Evolutionary conservation across 108 stramenopile species (phyloP).

Genomic region (Cyclotella choctawhatcheeana): DNA sequence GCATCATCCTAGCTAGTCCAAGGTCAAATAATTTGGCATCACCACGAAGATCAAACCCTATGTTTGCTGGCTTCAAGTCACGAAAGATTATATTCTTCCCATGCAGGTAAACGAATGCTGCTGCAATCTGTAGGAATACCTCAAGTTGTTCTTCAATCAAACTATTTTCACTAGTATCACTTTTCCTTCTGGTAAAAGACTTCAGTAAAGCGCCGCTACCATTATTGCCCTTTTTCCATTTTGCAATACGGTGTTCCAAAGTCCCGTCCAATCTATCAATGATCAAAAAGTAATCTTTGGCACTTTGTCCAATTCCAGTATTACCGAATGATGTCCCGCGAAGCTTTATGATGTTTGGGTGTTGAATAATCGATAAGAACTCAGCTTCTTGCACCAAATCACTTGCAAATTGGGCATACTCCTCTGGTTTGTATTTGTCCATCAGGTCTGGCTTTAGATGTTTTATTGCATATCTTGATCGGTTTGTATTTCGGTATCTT

Average conservation of each 20-base stretch:
- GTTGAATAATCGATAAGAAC: constrained; percentile 57
- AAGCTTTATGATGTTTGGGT: constrained; percentile 71
- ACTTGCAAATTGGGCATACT: constrained; percentile 41
- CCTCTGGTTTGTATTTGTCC: background rate
- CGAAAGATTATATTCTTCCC: constrained; percentile 42
- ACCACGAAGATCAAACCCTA: constrained; percentile 56
- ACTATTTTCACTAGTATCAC: background rate
- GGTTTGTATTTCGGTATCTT: constrained; percentile 12
- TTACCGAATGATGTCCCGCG: constrained; percentile 41
- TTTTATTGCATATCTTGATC: constrained; percentile 43
- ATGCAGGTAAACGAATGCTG: constrained; percentile 45
- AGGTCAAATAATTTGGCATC: constrained; percentile 62
- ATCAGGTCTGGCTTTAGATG: constrained; percentile 34
- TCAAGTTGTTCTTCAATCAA: constrained; percentile 18
- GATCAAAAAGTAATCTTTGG: constrained; percentile 63
- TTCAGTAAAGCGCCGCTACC: background rate
- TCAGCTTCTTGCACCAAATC: constrained; percentile 71
- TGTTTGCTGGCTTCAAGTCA: constrained; percentile 53
- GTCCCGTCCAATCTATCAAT: constrained; percentile 61
- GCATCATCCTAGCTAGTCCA: constrained; percentile 58
- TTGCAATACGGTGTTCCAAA: constrained; percentile 49
- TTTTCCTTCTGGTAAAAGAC: background rate
- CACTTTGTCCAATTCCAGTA: constrained; percentile 28
- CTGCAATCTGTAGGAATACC: constrained; percentile 36
- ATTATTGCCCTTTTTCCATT: constrained; percentile 20